Evolutionary conservation across 495 filamentous ascomycete species (phyloP).

Genomic region (Rhypophila decipiens): DNA sequence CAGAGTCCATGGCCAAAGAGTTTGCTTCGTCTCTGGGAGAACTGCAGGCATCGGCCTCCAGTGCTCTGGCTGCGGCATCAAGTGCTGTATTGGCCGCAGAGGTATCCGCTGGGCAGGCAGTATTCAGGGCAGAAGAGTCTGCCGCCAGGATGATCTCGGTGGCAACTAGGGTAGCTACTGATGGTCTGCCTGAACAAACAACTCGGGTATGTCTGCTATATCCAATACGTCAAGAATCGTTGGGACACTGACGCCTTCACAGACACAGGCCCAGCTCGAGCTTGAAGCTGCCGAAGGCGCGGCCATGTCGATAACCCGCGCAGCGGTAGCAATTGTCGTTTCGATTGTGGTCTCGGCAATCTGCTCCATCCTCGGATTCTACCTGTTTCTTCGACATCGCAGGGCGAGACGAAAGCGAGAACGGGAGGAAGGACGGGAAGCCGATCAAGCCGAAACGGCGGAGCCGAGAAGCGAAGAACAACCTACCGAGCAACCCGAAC

Average conservation of each 20-base stretch:
- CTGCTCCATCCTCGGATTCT: conserved; percentile 16
- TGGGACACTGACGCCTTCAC: background rate
- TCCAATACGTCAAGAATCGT: background rate
- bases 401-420: conserved; percentile 9
- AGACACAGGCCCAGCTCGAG: background rate
- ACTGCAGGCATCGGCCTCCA: conserved; percentile 12
- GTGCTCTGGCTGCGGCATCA: conserved; percentile 11
- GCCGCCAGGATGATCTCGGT: conserved; percentile 8
- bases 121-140: conserved; percentile 7
- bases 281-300: background rate
- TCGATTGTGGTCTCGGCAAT: conserved; percentile 17
- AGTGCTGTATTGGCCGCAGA: conserved; percentile 8
- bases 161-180: too few relatives aligned
- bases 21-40: conserved; percentile 9
- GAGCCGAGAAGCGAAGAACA: background rate
- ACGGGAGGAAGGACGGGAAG: too few relatives aligned
- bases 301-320: conserved; percentile 6
- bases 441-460: background rate
- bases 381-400: conserved; percentile 14
- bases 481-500: conserved; percentile 12
- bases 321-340: conserved; percentile 11
- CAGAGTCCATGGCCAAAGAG: too few relatives aligned
- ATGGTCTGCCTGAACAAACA: too few relatives aligned
- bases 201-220: conserved; percentile 4
- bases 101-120: conserved; percentile 8